Conservation (phyloP, 495 filamentous ascomycete species). For the Thozetella sp. region DNA sequence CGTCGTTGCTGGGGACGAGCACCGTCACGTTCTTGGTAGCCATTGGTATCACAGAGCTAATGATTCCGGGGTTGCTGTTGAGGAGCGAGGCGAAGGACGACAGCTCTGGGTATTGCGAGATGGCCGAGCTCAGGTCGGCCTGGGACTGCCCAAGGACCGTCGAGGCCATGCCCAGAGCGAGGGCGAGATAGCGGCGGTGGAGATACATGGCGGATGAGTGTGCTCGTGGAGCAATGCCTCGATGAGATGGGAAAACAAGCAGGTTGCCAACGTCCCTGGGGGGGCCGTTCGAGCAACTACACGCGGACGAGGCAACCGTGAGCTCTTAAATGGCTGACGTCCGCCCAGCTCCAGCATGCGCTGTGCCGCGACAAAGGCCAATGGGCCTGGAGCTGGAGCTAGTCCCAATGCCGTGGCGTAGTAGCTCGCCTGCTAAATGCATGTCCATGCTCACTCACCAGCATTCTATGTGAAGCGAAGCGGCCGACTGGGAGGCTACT, state of each 20-base stretch:
- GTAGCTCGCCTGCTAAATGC: background rate
- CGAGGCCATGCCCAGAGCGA: background rate
- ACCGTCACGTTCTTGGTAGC: background rate
- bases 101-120: background rate
- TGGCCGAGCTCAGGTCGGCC: background rate
- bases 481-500: background rate
- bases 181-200: background rate
- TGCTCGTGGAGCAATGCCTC: too few species aligned
- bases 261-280: too few species aligned
- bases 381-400: background rate
- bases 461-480: too few species aligned
- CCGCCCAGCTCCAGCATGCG: too few species aligned
- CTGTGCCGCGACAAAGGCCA: too few species aligned
- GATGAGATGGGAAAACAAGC: too few species aligned
- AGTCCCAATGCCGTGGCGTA: background rate
- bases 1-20: background rate
- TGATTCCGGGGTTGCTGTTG: background rate
- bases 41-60: background rate
- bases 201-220: background rate
- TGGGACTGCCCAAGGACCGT: background rate
- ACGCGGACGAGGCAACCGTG: too few species aligned
- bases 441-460: background rate
- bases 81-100: background rate
- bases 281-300: too few species aligned
- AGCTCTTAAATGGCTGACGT: too few species aligned